Percentiles rank a stretch among this genome's conserved stretches.
These are phyloP conservation scores for Laburnicola sp. DNA, from an alignment of 2,329 filamentous ascomycete species.

Conservation along the genomic window DNA sequence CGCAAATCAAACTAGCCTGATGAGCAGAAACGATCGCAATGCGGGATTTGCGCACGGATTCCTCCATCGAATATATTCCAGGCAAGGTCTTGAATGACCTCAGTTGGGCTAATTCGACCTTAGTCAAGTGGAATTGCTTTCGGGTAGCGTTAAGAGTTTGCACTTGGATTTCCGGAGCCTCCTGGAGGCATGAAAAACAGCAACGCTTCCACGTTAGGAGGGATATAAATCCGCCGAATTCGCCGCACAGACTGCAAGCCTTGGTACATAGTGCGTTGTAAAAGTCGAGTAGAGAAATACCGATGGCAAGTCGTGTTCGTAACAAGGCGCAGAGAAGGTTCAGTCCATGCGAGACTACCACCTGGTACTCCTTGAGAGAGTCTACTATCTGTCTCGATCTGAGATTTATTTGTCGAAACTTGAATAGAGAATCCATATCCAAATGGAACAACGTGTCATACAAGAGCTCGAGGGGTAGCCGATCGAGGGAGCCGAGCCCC, in stretches of 20 bases:
- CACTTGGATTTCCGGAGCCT: constrained; percentile 23
- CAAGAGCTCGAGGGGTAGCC: constrained; percentile 39
- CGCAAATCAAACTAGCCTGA: constrained; percentile 19
- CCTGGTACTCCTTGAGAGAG: constrained; percentile 28
- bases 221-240: constrained; percentile 19
- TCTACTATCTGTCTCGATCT: constrained; percentile 24
- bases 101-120: constrained; percentile 19
- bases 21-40: constrained; percentile 21
- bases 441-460: constrained; percentile 28
- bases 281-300: constrained; percentile 26
- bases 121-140: constrained; percentile 14
- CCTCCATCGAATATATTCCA: constrained; percentile 26
- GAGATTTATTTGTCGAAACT: constrained; percentile 33
- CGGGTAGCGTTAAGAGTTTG: constrained; percentile 20
- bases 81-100: constrained; percentile 35
- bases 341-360: constrained; percentile 24
- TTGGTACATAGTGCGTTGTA: constrained; percentile 30
- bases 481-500: constrained; percentile 30
- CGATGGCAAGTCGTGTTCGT: constrained; percentile 26
- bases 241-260: constrained; percentile 24
- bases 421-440: constrained; percentile 38
- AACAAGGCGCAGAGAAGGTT: constrained; percentile 37
- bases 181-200: constrained; percentile 32
- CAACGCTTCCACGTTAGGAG: constrained; percentile 28
- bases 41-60: constrained; percentile 19